phyloP scores from a whole-genome alignment of 169 alveolate genomes.

The Plasmodium cynomolgi region DNA sequence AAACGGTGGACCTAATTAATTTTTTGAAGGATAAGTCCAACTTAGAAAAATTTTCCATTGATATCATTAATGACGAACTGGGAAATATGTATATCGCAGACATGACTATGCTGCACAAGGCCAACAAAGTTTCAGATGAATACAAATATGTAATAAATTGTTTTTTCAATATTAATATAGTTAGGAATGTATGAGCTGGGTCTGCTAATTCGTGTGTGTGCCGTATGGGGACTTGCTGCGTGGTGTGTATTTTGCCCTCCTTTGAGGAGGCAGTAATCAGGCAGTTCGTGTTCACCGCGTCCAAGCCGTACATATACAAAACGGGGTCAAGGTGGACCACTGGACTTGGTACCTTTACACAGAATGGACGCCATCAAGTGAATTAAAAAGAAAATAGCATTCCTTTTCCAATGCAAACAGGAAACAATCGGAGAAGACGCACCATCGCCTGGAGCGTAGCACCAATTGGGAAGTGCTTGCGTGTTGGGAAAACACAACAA shows the following conservation, averaged over 20 bases:
- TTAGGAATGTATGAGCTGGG: constrained; percentile 45
- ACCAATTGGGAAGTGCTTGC: background rate
- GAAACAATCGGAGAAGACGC: background rate
- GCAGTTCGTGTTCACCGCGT: background rate
- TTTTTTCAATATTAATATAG: constrained; percentile 62
- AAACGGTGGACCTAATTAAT: constrained; percentile 18
- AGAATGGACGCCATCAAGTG: background rate
- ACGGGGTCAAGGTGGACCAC: background rate
- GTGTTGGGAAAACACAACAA: background rate
- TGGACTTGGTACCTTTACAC: background rate
- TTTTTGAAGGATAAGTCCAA: constrained; percentile 40
- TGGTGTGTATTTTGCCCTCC: background rate
- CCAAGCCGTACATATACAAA: background rate
- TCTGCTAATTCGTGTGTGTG: background rate
- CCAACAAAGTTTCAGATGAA: constrained; percentile 55
- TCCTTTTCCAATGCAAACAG: background rate
- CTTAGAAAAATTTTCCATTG: constrained; percentile 49
- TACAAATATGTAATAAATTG: constrained; percentile 67
- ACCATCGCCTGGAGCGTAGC: background rate
- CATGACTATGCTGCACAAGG: constrained; percentile 64
- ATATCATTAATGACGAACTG: constrained; percentile 46
- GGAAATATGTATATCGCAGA: constrained; percentile 48
- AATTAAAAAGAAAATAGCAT: background rate
- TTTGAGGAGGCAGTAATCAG: background rate
- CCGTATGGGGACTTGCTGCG: background rate